Evolutionary conservation across 1,139 yeast species (phyloP).

Genomic region (Debaryomyces psychrophilus): DNA sequence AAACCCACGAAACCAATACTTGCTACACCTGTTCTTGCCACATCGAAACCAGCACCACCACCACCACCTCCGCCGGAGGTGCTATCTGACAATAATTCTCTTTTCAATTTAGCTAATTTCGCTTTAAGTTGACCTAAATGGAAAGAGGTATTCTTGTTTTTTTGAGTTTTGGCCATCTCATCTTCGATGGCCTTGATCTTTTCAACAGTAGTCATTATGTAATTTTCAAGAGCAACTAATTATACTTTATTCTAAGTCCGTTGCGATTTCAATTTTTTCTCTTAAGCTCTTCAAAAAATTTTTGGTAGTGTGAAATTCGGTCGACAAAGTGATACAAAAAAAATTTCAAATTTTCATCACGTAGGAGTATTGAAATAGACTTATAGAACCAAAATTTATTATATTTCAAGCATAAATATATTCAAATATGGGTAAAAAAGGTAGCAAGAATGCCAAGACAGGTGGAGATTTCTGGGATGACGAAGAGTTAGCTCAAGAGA

Average conservation of each 20-base stretch:
- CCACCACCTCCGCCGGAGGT: conserved; percentile 82
- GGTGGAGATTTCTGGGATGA: conserved; percentile 81
- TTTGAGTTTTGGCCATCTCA: conserved; percentile 94
- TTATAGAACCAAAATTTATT: background rate
- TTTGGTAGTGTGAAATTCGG: conserved; percentile 8
- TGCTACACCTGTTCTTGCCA: conserved; percentile 96
- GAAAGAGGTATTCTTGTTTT: conserved; percentile 93
- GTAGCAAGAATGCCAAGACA: conserved; percentile 51
- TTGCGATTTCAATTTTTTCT: conserved; percentile 5
- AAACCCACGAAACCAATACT: conserved; percentile 97
- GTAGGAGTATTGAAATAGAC: background rate
- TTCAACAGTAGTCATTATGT: conserved; percentile 77
- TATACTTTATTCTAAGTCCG: background rate
- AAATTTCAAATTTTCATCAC: conserved; percentile 4
- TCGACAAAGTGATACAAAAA: conserved; percentile 8
- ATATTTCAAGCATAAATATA: conserved; percentile 1
- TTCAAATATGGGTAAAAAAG: conserved; percentile 50
- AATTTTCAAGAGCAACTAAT: background rate
- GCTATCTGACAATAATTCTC: conserved; percentile 85
- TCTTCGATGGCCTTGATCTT: conserved; percentile 91
- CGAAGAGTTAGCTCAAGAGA: conserved; percentile 69
- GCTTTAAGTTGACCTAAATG: conserved; percentile 98
- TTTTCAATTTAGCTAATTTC: conserved; percentile 88
- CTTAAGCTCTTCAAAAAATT: conserved; percentile 4
- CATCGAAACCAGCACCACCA: conserved; percentile 92